phyloP scores from a whole-genome alignment of 2,329 filamentous ascomycete species.

The Polytolypa hystricis region DNA sequence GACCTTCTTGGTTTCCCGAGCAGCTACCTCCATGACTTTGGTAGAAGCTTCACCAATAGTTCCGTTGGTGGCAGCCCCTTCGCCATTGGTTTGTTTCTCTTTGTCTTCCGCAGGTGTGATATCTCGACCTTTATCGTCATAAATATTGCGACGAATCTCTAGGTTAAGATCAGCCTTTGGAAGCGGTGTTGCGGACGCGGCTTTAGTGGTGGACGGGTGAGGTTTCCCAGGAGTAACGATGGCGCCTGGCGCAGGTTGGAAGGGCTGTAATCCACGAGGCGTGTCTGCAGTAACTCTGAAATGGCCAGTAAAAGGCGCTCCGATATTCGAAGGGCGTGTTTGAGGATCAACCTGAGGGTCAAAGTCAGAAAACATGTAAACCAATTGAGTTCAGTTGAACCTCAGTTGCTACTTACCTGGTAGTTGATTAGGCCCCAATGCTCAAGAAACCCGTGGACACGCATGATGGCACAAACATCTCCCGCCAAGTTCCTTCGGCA shows the following conservation, averaged over 20 bases:
- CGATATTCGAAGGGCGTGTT: slow-evolving; percentile 86
- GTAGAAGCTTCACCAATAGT: slow-evolving; percentile 46
- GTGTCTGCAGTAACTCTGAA: slow-evolving; percentile 96
- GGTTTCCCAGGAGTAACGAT: slow-evolving; percentile 51
- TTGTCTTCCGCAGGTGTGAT: slow-evolving; percentile 57
- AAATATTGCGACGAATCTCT: slow-evolving; percentile 90
- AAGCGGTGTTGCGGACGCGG: slow-evolving; percentile 52
- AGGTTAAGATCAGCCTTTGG: slow-evolving; percentile 76
- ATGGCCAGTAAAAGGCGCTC: slow-evolving; percentile 92
- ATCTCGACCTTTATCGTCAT: slow-evolving; percentile 83
- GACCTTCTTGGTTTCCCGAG: slow-evolving; percentile 53
- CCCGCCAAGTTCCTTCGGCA: slow-evolving; percentile 90
- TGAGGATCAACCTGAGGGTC: slow-evolving; percentile 76
- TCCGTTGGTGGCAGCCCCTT: slow-evolving; percentile 57
- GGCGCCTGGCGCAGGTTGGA: slow-evolving; percentile 78
- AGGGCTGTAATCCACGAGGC: slow-evolving; percentile 83
- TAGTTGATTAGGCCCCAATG: slow-evolving; percentile 99
- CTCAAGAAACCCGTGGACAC: slow-evolving; percentile 93
- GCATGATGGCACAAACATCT: slow-evolving; percentile 98
- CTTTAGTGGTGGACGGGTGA: slow-evolving; percentile 57
- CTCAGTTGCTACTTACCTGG: slow-evolving; percentile 52
- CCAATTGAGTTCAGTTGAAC: no score
- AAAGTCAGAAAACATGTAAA: slow-evolving; percentile 17
- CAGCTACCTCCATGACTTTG: slow-evolving; percentile 50
- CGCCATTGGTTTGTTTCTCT: slow-evolving; percentile 57